A percentile compares a stretch with the other conserved stretches of the same genome.
These are phyloP conservation scores for Knoxia roxburghii DNA, from an alignment of 257 asterid genomes.

Conservation along the genomic window DNA sequence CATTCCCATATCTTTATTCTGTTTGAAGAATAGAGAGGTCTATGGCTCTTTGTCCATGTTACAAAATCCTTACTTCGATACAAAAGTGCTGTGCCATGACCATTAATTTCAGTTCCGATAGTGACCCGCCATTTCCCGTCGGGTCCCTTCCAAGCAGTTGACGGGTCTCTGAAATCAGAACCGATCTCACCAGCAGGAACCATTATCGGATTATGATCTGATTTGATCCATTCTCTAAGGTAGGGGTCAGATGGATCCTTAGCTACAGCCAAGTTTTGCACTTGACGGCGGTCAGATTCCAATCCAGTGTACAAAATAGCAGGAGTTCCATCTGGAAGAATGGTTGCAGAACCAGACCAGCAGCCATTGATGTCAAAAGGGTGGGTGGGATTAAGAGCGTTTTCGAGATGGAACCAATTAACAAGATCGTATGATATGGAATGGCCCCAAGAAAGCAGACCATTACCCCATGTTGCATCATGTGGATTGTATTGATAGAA, in stretches of 20 bases:
- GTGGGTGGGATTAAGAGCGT: slow-evolving; percentile 56
- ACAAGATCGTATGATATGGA: slow-evolving; percentile 62
- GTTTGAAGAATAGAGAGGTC: slow-evolving; percentile 36
- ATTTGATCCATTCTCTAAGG: slow-evolving; percentile 59
- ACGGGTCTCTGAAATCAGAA: slow-evolving; percentile 60
- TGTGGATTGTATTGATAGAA: too few relatives aligned
- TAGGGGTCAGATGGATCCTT: slow-evolving; percentile 48
- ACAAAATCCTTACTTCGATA: slow-evolving; percentile 48
- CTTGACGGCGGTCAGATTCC: slow-evolving; percentile 38
- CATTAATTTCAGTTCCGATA: slow-evolving; percentile 37
- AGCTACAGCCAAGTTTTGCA: slow-evolving; percentile 63
- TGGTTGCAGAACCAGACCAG: slow-evolving; percentile 77
- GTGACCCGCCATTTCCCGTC: slow-evolving; percentile 52
- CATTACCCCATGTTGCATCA: slow-evolving; percentile 65
- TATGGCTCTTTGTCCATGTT: slow-evolving; percentile 40
- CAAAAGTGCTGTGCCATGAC: slow-evolving; percentile 38
- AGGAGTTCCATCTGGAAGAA: slow-evolving; percentile 58
- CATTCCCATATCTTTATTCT: slow-evolving; percentile 63
- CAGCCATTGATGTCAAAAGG: slow-evolving; percentile 55
- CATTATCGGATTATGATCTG: slow-evolving; percentile 51
- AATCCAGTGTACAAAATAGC: slow-evolving; percentile 65
- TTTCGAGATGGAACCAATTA: slow-evolving; percentile 51
- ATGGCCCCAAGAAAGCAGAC: slow-evolving; percentile 60
- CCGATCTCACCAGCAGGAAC: slow-evolving; percentile 29
- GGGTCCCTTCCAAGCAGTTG: slow-evolving; percentile 62